phyloP scores from a whole-genome alignment of 1,139 yeast species.

The Groenewaldozyma auringiensis region DNA sequence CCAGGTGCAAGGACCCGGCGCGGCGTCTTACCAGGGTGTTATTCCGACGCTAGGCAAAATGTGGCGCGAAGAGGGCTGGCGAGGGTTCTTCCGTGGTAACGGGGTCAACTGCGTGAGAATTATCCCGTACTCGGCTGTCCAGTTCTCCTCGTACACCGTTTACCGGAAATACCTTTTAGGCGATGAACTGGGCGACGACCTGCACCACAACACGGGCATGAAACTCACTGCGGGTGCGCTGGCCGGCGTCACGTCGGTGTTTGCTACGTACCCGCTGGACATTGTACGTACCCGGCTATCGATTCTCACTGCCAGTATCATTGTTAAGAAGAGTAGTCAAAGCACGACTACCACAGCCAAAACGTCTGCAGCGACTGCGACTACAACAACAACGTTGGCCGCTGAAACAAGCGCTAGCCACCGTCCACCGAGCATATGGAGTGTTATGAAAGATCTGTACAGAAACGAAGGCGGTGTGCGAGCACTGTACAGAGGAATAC shows the following conservation, averaged over 20 bases:
- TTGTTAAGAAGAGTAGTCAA: conserved; percentile 1
- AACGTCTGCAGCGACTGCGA: conserved; percentile 35
- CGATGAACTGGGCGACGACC: conserved; percentile 8
- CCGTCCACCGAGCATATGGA: conserved; percentile 59
- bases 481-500: conserved; percentile 76
- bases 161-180: conserved; percentile 40
- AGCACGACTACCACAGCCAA: conserved; percentile 34
- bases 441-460: conserved; percentile 53
- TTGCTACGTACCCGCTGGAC: conserved; percentile 87
- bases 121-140: conserved; percentile 92
- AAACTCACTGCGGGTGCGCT: conserved; percentile 69
- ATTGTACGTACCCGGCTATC: conserved; percentile 83
- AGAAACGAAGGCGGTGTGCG: conserved; percentile 69
- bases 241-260: conserved; percentile 76
- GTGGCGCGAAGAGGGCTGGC: conserved; percentile 84
- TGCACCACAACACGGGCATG: conserved; percentile 44
- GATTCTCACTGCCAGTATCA: conserved; percentile 74
- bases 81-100: conserved; percentile 85
- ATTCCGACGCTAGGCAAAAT: conserved; percentile 66
- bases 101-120: conserved; percentile 83
- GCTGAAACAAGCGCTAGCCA: no score
- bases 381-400: no score
- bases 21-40: conserved; percentile 61
- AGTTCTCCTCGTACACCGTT: conserved; percentile 76
- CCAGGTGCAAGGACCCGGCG: conserved; percentile 79